A percentile compares a stretch with the other conserved stretches of the same genome.
Evolutionary conservation across 306 rosid species (phyloP).

Genomic region (Inga laurina): DNA sequence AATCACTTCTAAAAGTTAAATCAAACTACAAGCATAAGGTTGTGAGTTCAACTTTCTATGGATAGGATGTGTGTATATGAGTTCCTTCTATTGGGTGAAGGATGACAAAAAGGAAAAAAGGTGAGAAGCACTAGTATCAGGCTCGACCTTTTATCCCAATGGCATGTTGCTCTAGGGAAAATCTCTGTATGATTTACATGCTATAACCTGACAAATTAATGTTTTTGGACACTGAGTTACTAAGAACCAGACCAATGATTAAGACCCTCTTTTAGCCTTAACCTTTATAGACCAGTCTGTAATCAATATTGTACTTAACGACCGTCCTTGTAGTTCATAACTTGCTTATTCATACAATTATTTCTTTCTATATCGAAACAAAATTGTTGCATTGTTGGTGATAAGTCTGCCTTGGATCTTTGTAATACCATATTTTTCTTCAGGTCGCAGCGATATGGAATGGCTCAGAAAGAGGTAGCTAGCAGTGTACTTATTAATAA

Average conservation of each 20-base stretch:
- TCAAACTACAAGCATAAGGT: no score
- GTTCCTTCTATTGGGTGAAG: background rate
- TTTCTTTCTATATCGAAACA: slow-evolving; percentile 17
- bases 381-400: slow-evolving; percentile 16
- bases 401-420: no score
- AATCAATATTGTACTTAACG: background rate
- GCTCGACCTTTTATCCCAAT: background rate
- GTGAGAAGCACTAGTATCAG: background rate
- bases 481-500: slow-evolving; percentile 17
- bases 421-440: slow-evolving; percentile 61
- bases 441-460: slow-evolving; percentile 92
- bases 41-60: no score
- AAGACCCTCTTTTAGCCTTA: background rate
- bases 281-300: background rate
- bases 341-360: background rate
- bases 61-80: no score
- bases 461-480: slow-evolving; percentile 86
- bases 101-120: no score
- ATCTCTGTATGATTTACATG: background rate
- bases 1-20: no score
- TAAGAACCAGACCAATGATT: background rate
- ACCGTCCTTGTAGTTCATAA: background rate
- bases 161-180: background rate
- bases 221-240: background rate
- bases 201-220: background rate